Base-by-base conservation (phyloP, 805 yeast genomes). In the Candida silvicultrix region DNA sequence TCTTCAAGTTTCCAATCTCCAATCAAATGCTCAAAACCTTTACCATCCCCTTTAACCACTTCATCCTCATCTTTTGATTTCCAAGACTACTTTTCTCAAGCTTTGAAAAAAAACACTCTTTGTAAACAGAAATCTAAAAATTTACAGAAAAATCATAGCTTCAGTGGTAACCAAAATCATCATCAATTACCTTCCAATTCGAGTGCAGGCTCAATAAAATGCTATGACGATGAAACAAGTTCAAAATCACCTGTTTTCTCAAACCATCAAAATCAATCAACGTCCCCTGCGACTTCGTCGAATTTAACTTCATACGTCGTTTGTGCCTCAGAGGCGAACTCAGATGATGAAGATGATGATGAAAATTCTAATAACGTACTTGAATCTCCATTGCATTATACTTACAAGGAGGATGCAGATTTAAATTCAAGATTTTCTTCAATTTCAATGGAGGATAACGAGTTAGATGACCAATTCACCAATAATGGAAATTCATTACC, bases 11-110 rank as follows among this genome's bases (percentile, higher is more conserved):
- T 7, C 37, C 48, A 12, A 23, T 20, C 55, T 4, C 55, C 58
- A 25, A 47, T 52, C 38, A 61, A 72, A 46, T 50, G 64, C 11
- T 75, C 80, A 16, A 74, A 75, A 59, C 81, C 81, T 16, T 58
- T 77, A 39, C 69, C 73, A 9, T 67, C 74, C 2, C 75, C 77
- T 6, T 58, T 73, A 16, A 62, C 69, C n/a, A 62, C 69, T 21
- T 58, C 66, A 34, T 45, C 42, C 15, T 44, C 45, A 3, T 37
- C 28, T 42, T 44, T 40, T 42, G 38, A 43, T 38, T 43, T 39
- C 25, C 21, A 20, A 23, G 45, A 42, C 5, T 42, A 42, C 23
- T 35, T 34, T 6, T 12, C 39, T 9, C n/a, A 20, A 37, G 20
- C 20, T 18, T 4, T 34, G 7, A 37, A 37, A 16, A 37, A 37